phyloP scores from a whole-genome alignment of 176 grass and related monocot genomes.

The Saccharum officinarum region DNA sequence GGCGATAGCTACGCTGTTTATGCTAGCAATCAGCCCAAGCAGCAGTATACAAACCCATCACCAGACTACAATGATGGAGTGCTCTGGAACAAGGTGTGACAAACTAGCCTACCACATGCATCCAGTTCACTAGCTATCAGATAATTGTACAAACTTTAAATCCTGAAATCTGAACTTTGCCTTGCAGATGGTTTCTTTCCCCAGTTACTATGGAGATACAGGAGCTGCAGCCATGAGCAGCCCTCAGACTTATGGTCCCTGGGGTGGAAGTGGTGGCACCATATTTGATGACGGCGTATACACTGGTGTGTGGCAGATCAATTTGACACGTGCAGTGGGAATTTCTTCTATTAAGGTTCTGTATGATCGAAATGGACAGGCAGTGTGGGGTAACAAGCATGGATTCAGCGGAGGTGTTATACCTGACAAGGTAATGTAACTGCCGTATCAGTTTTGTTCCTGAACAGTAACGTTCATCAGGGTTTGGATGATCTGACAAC shows the following conservation, averaged over 20 bases:
- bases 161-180: slow-evolving; percentile 7
- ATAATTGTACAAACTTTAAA: neutral
- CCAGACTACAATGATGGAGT: slow-evolving; percentile 25
- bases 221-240: slow-evolving; percentile 32
- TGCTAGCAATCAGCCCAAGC: slow-evolving; percentile 44
- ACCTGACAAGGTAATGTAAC: slow-evolving; percentile 64
- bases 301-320: slow-evolving; percentile 85
- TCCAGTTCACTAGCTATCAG: neutral
- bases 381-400: slow-evolving; percentile 95
- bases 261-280: slow-evolving; percentile 90
- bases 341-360: slow-evolving; percentile 78
- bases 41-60: slow-evolving; percentile 40
- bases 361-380: slow-evolving; percentile 87
- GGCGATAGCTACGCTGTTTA: slow-evolving; percentile 54
- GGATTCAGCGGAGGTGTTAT: slow-evolving; percentile 70
- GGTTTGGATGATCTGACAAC: slow-evolving; percentile 5
- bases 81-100: slow-evolving; percentile 53
- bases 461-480: neutral
- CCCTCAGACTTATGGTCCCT: slow-evolving; percentile 72
- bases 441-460: neutral
- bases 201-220: slow-evolving; percentile 45
- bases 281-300: slow-evolving; percentile 94
- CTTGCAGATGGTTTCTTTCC: slow-evolving; percentile 65
- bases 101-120: neutral
- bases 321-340: slow-evolving; percentile 67